Evolutionary conservation across 495 filamentous ascomycete genomes (phyloP).

Genomic region (Penicillium roqueforti): DNA sequence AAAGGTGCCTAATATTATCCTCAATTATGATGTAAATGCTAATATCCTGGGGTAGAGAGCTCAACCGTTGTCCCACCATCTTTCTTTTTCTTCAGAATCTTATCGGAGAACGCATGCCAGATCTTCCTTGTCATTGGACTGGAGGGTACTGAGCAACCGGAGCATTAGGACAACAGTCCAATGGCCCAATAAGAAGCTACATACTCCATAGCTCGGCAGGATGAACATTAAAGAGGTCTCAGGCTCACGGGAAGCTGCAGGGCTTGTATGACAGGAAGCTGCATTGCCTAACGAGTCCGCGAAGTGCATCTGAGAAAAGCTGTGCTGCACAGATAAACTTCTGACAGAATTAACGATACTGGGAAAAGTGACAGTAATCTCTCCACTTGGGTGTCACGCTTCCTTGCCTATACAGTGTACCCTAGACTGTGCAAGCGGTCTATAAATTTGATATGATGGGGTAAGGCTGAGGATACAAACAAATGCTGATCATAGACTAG

Average conservation of each 20-base stretch:
- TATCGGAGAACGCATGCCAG: slow-evolving; percentile 10
- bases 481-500: not conserved
- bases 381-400: not conserved
- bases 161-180: slow-evolving; percentile 22
- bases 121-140: slow-evolving; percentile 18
- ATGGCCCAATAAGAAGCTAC: slow-evolving; percentile 16
- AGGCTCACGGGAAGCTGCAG: slow-evolving; percentile 40
- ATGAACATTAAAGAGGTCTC: slow-evolving; percentile 35
- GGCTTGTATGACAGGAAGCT: slow-evolving; percentile 32
- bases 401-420: not conserved
- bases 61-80: slow-evolving; percentile 3
- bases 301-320: slow-evolving; percentile 6
- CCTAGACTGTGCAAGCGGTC: not conserved
- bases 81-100: not conserved
- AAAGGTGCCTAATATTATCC: not conserved
- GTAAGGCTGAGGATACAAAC: not conserved
- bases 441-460: not conserved
- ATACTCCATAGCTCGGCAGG: slow-evolving; percentile 20
- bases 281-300: slow-evolving; percentile 24
- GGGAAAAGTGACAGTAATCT: slow-evolving; percentile 1
- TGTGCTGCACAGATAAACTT: slow-evolving; percentile 23
- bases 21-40: not conserved
- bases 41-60: not conserved
- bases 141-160: slow-evolving; percentile 22
- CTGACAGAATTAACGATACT: slow-evolving; percentile 17